phyloP scores from a whole-genome alignment of 805 yeast genomes.

The Zygosaccharomyces pseudorouxii region DNA sequence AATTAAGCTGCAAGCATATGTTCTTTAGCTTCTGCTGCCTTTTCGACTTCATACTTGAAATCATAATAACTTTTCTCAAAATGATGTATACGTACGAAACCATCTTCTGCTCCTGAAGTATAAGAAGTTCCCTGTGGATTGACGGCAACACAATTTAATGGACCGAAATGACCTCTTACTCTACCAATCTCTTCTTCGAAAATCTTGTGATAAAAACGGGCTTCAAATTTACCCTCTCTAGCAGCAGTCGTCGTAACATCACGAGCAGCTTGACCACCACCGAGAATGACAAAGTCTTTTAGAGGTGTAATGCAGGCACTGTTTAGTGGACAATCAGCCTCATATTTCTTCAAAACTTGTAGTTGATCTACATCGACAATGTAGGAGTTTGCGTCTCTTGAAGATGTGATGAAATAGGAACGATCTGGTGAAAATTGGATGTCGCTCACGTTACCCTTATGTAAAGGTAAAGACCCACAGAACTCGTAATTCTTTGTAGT shows the following conservation, averaged over 20 bases:
- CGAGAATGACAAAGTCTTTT: conserved; percentile 86
- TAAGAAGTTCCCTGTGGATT: conserved; percentile 92
- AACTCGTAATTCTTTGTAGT: conserved; percentile 60
- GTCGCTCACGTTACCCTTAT: conserved; percentile 78
- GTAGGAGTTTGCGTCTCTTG: conserved; percentile 84
- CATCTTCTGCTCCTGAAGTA: conserved; percentile 99
- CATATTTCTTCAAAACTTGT: conserved; percentile 64
- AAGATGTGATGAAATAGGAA: conserved; percentile 86
- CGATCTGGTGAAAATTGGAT: conserved; percentile 83
- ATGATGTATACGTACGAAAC: conserved; percentile 88
- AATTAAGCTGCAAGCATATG: conserved; percentile 23
- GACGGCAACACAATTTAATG: conserved; percentile 86
- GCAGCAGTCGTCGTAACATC: conserved; percentile 97
- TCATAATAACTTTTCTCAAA: conserved; percentile 92
- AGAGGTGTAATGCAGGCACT: conserved; percentile 91
- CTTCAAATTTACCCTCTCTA: conserved; percentile 93
- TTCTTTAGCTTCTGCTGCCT: conserved; percentile 54
- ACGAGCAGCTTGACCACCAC: conserved; percentile 99
- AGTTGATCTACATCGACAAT: conserved; percentile 75
- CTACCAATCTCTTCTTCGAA: conserved; percentile 95
- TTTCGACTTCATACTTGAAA: conserved; percentile 87
- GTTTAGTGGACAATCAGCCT: conserved; percentile 90
- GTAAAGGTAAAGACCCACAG: conserved; percentile 54
- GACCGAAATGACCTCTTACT: conserved; percentile 98
- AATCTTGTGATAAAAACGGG: conserved; percentile 90